These are phyloP conservation scores for Fusarium paranaense DNA, from an alignment of 2,329 filamentous ascomycete species.

Conservation along the genomic window DNA sequence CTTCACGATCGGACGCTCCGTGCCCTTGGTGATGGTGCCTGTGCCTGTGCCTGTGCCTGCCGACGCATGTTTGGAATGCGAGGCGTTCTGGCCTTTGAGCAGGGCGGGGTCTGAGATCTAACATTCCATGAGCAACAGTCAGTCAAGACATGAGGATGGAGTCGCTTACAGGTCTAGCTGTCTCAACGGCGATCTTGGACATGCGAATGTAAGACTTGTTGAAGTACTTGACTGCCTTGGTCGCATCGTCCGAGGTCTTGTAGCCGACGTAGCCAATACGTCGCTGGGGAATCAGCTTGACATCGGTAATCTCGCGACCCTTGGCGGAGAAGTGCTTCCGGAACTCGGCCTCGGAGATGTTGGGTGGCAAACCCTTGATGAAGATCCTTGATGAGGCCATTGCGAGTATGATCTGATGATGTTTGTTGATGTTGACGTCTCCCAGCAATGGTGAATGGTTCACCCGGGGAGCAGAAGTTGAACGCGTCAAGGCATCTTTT, in stretches of 20 bases:
- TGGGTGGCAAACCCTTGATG: constrained; percentile 87
- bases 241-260: constrained; percentile 83
- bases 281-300: constrained; percentile 89
- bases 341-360: constrained; percentile 85
- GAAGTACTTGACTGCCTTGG: constrained; percentile 91
- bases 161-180: constrained; percentile 79
- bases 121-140: constrained; percentile 52
- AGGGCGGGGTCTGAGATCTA: constrained; percentile 59
- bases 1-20: constrained; percentile 40
- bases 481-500: constrained; percentile 43
- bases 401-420: constrained; percentile 38
- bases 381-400: constrained; percentile 77
- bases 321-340: constrained; percentile 85
- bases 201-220: constrained; percentile 95
- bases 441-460: constrained; percentile 41
- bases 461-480: constrained; percentile 35
- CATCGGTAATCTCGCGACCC: constrained; percentile 84
- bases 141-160: constrained; percentile 29
- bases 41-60: constrained; percentile 3
- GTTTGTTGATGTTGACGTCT: constrained; percentile 13
- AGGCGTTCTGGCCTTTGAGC: constrained; percentile 43
- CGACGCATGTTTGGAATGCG: constrained; percentile 40
- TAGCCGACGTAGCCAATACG: constrained; percentile 97
- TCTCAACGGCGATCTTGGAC: constrained; percentile 91
- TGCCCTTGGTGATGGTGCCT: constrained; percentile 22